These are phyloP conservation scores for Candida corydali DNA, from an alignment of 805 yeast genomes.

Conservation along the genomic window DNA sequence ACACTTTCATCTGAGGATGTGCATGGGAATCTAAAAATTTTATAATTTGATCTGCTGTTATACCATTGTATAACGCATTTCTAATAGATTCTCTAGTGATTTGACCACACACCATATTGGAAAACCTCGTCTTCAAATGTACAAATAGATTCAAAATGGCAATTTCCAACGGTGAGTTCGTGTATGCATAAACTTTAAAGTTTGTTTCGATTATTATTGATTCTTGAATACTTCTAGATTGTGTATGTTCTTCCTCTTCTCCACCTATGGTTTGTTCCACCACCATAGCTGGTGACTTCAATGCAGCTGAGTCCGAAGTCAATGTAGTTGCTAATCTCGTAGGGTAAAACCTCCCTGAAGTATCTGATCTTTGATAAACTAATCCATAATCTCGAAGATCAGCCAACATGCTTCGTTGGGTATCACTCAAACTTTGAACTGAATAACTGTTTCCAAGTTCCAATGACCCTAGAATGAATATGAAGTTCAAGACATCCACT, in stretches of 20 bases:
- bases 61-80: conserved; percentile 79
- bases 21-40: conserved; percentile 88
- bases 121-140: conserved; percentile 76
- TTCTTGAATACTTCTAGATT: conserved; percentile 54
- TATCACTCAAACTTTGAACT: conserved; percentile 61
- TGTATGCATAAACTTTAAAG: conserved; percentile 87
- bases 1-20: conserved; percentile 81
- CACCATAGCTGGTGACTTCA: conserved; percentile 70
- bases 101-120: conserved; percentile 91
- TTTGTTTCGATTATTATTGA: conserved; percentile 89
- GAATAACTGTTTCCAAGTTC: conserved; percentile 88
- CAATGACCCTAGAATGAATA: conserved; percentile 87
- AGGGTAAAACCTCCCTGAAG: conserved; percentile 72
- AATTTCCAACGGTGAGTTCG: conserved; percentile 90
- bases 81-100: conserved; percentile 90
- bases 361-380: conserved; percentile 59
- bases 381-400: conserved; percentile 91
- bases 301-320: conserved; percentile 75
- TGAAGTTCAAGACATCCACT: conserved; percentile 90
- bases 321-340: conserved; percentile 86
- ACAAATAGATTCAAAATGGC: conserved; percentile 89
- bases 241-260: conserved; percentile 12
- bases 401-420: conserved; percentile 81
- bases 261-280: conserved; percentile 60
- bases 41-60: conserved; percentile 91